Evolutionary conservation across 805 yeast species (phyloP), one percentile per base, ranked within the genome.

Genomic region (Teunomyces gatunensis): DNA sequence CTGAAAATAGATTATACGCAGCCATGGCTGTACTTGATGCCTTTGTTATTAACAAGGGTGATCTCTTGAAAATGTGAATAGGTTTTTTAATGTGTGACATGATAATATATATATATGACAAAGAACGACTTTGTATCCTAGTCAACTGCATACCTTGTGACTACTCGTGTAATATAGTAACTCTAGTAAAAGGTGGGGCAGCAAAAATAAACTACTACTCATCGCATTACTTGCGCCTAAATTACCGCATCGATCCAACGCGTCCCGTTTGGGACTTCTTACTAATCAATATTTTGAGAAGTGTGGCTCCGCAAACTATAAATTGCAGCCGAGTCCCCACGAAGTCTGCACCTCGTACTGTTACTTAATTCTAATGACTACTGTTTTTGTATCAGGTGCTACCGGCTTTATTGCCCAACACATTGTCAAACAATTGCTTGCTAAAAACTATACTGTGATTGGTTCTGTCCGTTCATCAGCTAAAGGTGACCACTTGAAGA

Each of bases 1-100:
- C 96, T 41, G 99, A 94, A 72, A 94, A 94, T 71, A 80, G 99
- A 67, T 71, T 94, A 20, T 94, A 94, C 63, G 96, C 99, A 41
- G 98, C 98, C 25, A 87, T 94, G 73, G 91, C 98, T 10, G 96
- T 84, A 1, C 74, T 94, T 39, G 97, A 94, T 57, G 90, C 86
- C 0, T 89, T 92, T 65, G 96, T 94, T 5, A 77, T 86, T 44
- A 87, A 89, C 69, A 85, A 87, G 65, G 96, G 96, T 44, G 75
- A 81, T 49, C 80, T 76, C 40, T 47, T 55, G 40, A 45, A 51
- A 25, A 52, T 12, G 30, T 13, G 17, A 32, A 32, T 32, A 32
- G 17, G 17, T 13, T 13, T 32, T 25, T 32, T 32, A 32, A 32
- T 6, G 34, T 13, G 18, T 13, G 15, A 6, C 17, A 32, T 13